A percentile compares a stretch with the other conserved stretches of the same genome.
Evolutionary conservation across 371 early-diverging fungal genomes (phyloP).

Genomic region (Mucor piriformis): DNA sequence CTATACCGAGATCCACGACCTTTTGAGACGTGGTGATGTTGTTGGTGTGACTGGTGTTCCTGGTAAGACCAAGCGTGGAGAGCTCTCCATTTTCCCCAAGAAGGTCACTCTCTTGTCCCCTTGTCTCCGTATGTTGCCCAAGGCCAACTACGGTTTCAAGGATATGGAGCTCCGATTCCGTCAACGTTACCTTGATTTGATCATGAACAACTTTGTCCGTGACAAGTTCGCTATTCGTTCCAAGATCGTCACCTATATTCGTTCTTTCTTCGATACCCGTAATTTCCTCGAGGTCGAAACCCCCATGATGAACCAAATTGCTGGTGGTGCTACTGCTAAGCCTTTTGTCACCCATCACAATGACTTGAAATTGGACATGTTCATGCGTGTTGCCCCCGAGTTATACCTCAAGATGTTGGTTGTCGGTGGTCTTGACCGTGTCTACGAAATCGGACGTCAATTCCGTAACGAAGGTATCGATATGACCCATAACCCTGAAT

Average conservation of each 20-base stretch:
- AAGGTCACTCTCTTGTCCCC: constrained; percentile 91
- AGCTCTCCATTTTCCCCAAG: constrained; percentile 95
- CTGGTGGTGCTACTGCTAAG: constrained; percentile 99
- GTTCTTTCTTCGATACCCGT: constrained; percentile 91
- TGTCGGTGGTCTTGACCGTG: constrained; percentile 99
- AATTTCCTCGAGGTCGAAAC: constrained; percentile 99
- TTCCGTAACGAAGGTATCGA: constrained; percentile 99
- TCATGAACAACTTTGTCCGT: constrained; percentile 97
- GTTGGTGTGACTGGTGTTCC: constrained; percentile 95
- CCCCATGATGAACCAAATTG: constrained; percentile 99
- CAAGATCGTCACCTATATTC: constrained; percentile 94
- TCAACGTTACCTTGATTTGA: constrained; percentile 98
- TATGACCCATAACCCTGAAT: constrained; percentile 99
- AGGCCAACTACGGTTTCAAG: constrained; percentile 95
- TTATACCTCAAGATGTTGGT: constrained; percentile 97
- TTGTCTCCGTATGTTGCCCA: constrained; percentile 97
- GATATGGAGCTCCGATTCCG: constrained; percentile 97
- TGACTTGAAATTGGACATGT: constrained; percentile 98
- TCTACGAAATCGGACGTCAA: constrained; percentile 99
- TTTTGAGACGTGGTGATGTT: constrained; percentile 97
- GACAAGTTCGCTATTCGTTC: constrained; percentile 93
- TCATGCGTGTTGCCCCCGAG: constrained; percentile 99
- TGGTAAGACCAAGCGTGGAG: constrained; percentile 95
- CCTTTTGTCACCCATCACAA: constrained; percentile 99
- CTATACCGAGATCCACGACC: constrained; percentile 80